These are phyloP conservation scores for Phyllosticta citriasiana DNA, from an alignment of 2,329 filamentous ascomycete species.

Conservation along the genomic window DNA sequence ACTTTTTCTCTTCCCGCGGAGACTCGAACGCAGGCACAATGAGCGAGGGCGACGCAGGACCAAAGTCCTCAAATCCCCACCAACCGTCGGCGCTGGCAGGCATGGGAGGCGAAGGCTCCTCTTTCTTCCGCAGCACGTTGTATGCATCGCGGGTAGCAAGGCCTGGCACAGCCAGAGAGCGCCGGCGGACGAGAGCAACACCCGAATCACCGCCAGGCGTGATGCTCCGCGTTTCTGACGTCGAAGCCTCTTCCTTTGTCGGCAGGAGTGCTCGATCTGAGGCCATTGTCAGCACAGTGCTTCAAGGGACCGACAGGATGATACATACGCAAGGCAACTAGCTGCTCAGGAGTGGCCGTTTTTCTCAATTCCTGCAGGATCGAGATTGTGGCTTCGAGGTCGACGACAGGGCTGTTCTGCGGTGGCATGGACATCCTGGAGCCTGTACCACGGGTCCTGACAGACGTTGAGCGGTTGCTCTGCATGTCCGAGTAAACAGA, in stretches of 20 bases:
- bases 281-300: not conserved
- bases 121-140: slow-evolving; percentile 25
- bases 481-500: slow-evolving; percentile 18
- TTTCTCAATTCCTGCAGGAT: slow-evolving; percentile 39
- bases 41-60: slow-evolving; percentile 16
- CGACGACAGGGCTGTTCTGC: slow-evolving; percentile 25
- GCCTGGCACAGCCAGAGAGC: slow-evolving; percentile 33
- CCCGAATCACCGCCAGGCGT: slow-evolving; percentile 18
- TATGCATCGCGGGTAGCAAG: slow-evolving; percentile 24
- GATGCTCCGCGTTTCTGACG: slow-evolving; percentile 14
- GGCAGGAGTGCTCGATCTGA: slow-evolving; percentile 12
- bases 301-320: not conserved
- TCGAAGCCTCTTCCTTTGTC: slow-evolving; percentile 10
- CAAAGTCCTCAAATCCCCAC: slow-evolving; percentile 21
- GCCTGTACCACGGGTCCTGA: slow-evolving; percentile 16
- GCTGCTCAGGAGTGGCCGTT: slow-evolving; percentile 37
- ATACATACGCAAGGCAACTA: slow-evolving; percentile 33
- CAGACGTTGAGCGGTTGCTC: slow-evolving; percentile 16
- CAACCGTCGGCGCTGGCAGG: slow-evolving; percentile 19
- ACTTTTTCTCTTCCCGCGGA: slow-evolving; percentile 19
- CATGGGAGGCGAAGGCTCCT: slow-evolving; percentile 20
- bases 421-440: slow-evolving; percentile 24
- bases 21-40: slow-evolving; percentile 15
- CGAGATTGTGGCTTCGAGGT: slow-evolving; percentile 35
- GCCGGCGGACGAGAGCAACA: slow-evolving; percentile 22